phyloP scores from a whole-genome alignment of 179 eudicot species.

The Monotropa hypopitys region DNA sequence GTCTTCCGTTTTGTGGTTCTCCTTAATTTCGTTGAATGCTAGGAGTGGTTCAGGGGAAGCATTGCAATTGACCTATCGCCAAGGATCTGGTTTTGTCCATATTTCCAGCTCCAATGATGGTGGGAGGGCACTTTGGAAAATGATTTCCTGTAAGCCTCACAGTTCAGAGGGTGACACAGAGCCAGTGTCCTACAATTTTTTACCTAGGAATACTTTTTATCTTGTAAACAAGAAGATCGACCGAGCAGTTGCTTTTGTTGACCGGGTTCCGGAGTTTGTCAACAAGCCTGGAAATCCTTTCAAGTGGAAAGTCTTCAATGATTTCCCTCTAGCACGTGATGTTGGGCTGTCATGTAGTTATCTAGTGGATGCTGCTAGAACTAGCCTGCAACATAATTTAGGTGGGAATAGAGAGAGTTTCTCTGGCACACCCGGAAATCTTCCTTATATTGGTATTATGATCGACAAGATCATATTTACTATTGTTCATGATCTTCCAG shows the following conservation, averaged over 20 bases:
- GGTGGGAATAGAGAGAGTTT: constrained; percentile 8
- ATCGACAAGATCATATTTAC: constrained; percentile 52
- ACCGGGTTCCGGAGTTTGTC: constrained; percentile 80
- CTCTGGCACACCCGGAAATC: constrained; percentile 12
- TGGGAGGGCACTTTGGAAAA: constrained; percentile 66
- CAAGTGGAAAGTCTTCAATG: constrained; percentile 65
- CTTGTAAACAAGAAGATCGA: constrained; percentile 79
- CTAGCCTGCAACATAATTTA: constrained; percentile 10
- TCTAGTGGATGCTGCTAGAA: constrained; percentile 15
- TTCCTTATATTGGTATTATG: constrained; percentile 40
- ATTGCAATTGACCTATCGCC: constrained; percentile 41
- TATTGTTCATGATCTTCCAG: constrained; percentile 62
- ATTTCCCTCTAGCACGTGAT: constrained; percentile 28
- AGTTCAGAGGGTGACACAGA: constrained; percentile 46
- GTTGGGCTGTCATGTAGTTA: constrained; percentile 15
- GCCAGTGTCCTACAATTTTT: constrained; percentile 32
- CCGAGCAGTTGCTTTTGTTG: constrained; percentile 59
- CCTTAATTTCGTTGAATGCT: constrained; percentile 68
- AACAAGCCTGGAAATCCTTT: constrained; percentile 76
- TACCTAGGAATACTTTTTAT: constrained; percentile 44
- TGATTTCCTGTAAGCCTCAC: constrained; percentile 36
- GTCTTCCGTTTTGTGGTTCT: constrained; percentile 47
- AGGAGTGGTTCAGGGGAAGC: constrained; percentile 73
- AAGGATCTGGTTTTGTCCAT: constrained; percentile 76
- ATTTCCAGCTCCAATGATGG: constrained; percentile 46